Conservation (phyloP, 805 yeast species). For the Saturnispora silvae region DNA sequence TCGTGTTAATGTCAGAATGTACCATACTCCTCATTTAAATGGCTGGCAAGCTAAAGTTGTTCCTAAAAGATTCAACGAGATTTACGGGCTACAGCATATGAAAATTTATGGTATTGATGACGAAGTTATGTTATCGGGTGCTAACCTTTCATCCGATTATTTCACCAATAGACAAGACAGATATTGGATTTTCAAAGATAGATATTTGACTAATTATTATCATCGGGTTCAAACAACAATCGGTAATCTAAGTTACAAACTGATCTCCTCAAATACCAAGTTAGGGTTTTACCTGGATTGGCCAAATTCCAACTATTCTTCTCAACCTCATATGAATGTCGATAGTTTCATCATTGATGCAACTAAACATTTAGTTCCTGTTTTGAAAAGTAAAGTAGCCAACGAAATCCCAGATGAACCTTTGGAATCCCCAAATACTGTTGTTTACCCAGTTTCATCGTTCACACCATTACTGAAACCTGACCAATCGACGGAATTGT, state of each 20-base stretch:
- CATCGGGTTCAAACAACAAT: slow-evolving; percentile 59
- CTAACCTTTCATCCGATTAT: slow-evolving; percentile 84
- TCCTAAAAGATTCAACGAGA: slow-evolving; percentile 84
- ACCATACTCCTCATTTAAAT: slow-evolving; percentile 76
- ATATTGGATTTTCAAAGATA: slow-evolving; percentile 61
- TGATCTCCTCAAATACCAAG: slow-evolving; percentile 33
- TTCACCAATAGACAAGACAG: slow-evolving; percentile 93
- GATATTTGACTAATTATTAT: slow-evolving; percentile 59
- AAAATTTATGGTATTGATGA: slow-evolving; percentile 91
- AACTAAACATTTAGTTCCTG: slow-evolving; percentile 43
- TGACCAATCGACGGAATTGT: slow-evolving; percentile 74
- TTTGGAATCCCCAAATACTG: slow-evolving; percentile 33
- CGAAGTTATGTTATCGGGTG: slow-evolving; percentile 81
- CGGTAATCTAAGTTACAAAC: slow-evolving; percentile 58
- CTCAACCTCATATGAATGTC: slow-evolving; percentile 54
- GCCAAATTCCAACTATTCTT: slow-evolving; percentile 59
- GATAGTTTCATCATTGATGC: slow-evolving; percentile 46
- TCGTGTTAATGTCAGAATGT: slow-evolving; percentile 72
- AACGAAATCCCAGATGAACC: background rate
- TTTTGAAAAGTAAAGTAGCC: slow-evolving; percentile 35
- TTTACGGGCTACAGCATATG: slow-evolving; percentile 93
- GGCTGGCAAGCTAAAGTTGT: slow-evolving; percentile 55
- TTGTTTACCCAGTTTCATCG: slow-evolving; percentile 86
- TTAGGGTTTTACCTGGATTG: slow-evolving; percentile 51
- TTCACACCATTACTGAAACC: slow-evolving; percentile 68